Base-by-base conservation (phyloP, 2,329 filamentous ascomycete genomes). In the Dothidotthia symphoricarpi region DNA sequence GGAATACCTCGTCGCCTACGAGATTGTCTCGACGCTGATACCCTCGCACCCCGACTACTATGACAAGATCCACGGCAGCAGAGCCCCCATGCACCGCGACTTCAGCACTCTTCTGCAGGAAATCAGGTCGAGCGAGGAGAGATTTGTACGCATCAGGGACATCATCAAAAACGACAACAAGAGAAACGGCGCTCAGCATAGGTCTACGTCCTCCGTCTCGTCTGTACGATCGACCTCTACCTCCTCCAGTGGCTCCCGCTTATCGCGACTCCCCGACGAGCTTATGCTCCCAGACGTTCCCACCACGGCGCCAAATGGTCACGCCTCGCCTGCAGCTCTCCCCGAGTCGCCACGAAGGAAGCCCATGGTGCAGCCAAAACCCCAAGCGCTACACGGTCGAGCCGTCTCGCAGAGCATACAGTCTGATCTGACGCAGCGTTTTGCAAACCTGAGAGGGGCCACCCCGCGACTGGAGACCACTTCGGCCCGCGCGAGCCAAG, bases 1-100 rank as follows among this genome's bases (percentile, higher is more conserved):
- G 49, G 86, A 95, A 45, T 97, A 91, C 59, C 77, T 97, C 41
- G 80, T 84, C 47, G 87, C 90, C 9, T 89, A 79, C 43, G 82
- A 89, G 40, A 85, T 96, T 38, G 78, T 86, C 11, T 76, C 89
- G 34, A 82, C 91, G 39, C 72, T 83, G 28, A 83, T 97, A 16
- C 86, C 87, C 2, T 75, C 75, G 24, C 88, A 95, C 62, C 80
- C 78, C 39, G 86, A 91, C 45, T 94, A 82, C 63, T 55, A 61
- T 31, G 77, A 80, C 17, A 74, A 77, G 34, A 71, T 89, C 41
- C 78, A 80, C 52, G 68, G 68, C 25, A 78, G 82, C 47, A 71
- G 70, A 35, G 67, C 67, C 32, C 67, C 65, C 47, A 73, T 69
- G 66, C 68, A 73, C 50, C 69, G 70, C 41, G 70, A 75, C 44